phyloP scores from a whole-genome alignment of 2,329 filamentous ascomycete species.

The Aureobasidium lini region DNA sequence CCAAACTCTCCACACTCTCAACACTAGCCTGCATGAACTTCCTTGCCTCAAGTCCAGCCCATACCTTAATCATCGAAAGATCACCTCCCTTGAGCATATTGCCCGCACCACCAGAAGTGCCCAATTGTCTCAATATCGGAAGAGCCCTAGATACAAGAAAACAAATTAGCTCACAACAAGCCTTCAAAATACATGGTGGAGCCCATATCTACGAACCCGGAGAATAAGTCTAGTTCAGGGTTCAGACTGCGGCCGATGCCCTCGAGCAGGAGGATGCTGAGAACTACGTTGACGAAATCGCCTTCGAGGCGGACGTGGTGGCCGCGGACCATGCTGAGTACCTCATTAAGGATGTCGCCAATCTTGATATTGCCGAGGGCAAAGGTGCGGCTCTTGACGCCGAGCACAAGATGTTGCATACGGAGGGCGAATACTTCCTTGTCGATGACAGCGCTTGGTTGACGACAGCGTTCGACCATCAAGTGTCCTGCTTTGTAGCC shows the following conservation, averaged over 20 bases:
- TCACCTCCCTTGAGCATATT: conserved; percentile 40
- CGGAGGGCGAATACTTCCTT: conserved; percentile 85
- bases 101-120: conserved; percentile 62
- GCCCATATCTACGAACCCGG: conserved; percentile 44
- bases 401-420: conserved; percentile 92
- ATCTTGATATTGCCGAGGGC: conserved; percentile 93
- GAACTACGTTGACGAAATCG: conserved; percentile 96
- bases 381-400: conserved; percentile 83
- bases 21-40: conserved; percentile 84
- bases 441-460: conserved; percentile 83
- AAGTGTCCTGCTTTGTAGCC: conserved; percentile 90
- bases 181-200: not conserved
- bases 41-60: conserved; percentile 82
- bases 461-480: conserved; percentile 92
- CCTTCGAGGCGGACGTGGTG: conserved; percentile 94
- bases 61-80: conserved; percentile 72
- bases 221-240: conserved; percentile 79
- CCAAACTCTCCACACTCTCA: conserved; percentile 81
- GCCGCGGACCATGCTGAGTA: conserved; percentile 79
- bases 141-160: conserved; percentile 53
- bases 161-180: conserved; percentile 8
- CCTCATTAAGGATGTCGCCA: conserved; percentile 85
- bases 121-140: conserved; percentile 82
- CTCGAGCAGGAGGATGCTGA: conserved; percentile 87
- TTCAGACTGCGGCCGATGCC: conserved; percentile 86